Evolutionary conservation across 306 rosid species (phyloP).

Genomic region (Cicer bijugum): DNA sequence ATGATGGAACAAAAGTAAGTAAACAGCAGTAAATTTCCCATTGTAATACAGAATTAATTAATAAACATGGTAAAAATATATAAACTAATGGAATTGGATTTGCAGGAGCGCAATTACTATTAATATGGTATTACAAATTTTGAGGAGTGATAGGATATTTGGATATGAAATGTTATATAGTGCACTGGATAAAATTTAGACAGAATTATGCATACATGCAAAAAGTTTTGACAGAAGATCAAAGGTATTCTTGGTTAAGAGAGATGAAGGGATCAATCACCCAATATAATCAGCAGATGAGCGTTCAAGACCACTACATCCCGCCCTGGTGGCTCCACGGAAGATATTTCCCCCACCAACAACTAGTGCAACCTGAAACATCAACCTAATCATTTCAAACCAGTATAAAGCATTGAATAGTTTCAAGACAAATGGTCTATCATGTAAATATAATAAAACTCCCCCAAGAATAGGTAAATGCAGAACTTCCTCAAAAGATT

Average conservation of each 20-base stretch:
- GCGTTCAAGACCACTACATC: constrained; percentile 90
- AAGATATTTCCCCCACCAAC: constrained; percentile 98
- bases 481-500: not conserved
- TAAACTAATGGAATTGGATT: no score
- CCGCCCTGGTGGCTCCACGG: constrained; percentile 93
- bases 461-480: constrained; percentile 6
- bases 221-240: no score
- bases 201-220: no score
- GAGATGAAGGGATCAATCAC: constrained; percentile 57
- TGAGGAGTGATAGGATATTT: not conserved
- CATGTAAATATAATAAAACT: constrained; percentile 30
- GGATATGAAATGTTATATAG: not conserved
- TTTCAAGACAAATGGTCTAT: constrained; percentile 37
- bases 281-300: constrained; percentile 97
- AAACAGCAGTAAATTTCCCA: no score
- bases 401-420: not conserved
- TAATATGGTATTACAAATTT: not conserved
- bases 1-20: no score
- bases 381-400: constrained; percentile 39
- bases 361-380: constrained; percentile 90
- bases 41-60: no score
- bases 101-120: not conserved
- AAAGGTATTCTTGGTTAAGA: no score
- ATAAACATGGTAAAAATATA: no score
- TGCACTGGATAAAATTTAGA: constrained; percentile 9